Evolutionary conservation across 2,329 filamentous ascomycete genomes (phyloP), one percentile per base, ranked within the genome.

Genomic region (Camptophora hylomeconis): DNA sequence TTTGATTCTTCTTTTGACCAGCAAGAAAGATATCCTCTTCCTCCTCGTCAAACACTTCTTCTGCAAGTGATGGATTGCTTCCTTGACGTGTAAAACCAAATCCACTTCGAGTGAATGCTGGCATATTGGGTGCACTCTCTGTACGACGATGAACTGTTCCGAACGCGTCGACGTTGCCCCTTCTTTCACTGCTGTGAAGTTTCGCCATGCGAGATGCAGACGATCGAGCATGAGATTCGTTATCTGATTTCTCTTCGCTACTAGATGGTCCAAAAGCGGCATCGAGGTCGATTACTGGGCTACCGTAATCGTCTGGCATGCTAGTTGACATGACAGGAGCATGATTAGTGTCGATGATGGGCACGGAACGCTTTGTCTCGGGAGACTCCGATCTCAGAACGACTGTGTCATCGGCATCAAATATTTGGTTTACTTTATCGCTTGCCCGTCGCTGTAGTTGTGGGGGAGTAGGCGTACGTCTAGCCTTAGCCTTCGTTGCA

Each of bases 261-360:
- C 92, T 89, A 54, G 93, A 92, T 0, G 87, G 84, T 2, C 84
- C 86, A 2, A 95, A 66, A 15, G 87, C 89, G 11, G 86, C 87
- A 56, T 98, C 89, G 22, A 98, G 61, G 52, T 98, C 89, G 39
- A 98, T 92, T 52, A 94, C 78, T 5, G 80, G 76, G 46, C 75
- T 81, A 29, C 76, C 67, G 3, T 69, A 52, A 35, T 92, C 81
- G 25, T 75, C 71, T 6, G 72, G 64, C 2, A 47, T 37, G 5
- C 16, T 23, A 26, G 5, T n/a, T n/a, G 30, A 5, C 7, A 22
- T 22, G 11, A 22, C 26, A 7, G 28, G 13, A 10, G 32, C 21
- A n/a, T 27, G 5, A 4, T 20, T n/a, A 17, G 27, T 12, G 13
- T 24, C 18, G 14, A 26, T 10, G 16, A 31, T 9, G 4, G 32